A percentile compares a stretch with the other conserved stretches of the same genome.
These are phyloP conservation scores for Russula foetens DNA, from an alignment of 768 basidiomycete genomes.

Conservation along the genomic window DNA sequence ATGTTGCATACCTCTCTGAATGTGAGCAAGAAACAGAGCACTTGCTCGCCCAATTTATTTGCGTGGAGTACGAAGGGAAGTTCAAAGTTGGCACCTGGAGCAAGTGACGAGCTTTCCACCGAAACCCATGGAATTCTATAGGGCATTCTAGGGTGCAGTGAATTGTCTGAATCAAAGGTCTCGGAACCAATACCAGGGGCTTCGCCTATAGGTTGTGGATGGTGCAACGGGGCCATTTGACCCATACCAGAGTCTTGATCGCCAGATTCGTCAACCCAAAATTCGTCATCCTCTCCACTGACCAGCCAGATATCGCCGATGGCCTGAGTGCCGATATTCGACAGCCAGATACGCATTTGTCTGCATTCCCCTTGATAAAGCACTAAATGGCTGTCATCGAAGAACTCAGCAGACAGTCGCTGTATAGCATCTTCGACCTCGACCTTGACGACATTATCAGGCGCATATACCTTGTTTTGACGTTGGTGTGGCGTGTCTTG, in stretches of 20 bases:
- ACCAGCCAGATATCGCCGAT: conserved; percentile 71
- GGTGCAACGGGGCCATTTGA: conserved; percentile 9
- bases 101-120: conserved; percentile 27
- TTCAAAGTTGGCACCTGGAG: conserved; percentile 41
- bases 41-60: conserved; percentile 37
- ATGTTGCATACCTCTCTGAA: conserved; percentile 48
- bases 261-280: conserved; percentile 41
- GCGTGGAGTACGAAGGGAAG: conserved; percentile 51
- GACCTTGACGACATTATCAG: conserved; percentile 52
- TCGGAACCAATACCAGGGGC: conserved; percentile 27
- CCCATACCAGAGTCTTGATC: neutral
- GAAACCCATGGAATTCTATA: conserved; percentile 35
- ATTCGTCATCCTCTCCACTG: conserved; percentile 47
- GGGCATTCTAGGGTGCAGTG: conserved; percentile 41
- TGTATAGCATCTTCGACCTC: conserved; percentile 60
- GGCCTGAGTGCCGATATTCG: conserved; percentile 53
- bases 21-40: conserved; percentile 54
- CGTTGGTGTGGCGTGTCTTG: conserved; percentile 68
- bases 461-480: conserved; percentile 60
- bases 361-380: conserved; percentile 66
- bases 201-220: neutral
- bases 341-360: conserved; percentile 46
- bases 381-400: conserved; percentile 42
- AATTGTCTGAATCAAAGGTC: conserved; percentile 43
- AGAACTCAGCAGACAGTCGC: conserved; percentile 49